A percentile compares a stretch with the other conserved stretches of the same genome.
Conservation (phyloP, 495 filamentous ascomycete species). For the Pseudevernia furfuracea region DNA sequence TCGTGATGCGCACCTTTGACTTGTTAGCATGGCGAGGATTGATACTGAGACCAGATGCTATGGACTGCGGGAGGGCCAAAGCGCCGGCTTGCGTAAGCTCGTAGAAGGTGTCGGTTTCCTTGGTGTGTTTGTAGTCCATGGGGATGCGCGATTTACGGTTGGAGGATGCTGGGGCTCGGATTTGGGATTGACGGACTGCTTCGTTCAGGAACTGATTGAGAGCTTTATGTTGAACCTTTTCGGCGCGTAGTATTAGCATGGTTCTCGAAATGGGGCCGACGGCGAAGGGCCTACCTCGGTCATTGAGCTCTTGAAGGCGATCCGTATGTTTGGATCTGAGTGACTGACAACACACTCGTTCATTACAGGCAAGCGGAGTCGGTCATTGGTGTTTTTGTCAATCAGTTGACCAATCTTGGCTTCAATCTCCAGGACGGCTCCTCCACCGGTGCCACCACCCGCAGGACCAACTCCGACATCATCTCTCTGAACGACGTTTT, state of each 20-base stretch:
- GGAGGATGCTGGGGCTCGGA: slow-evolving; percentile 37
- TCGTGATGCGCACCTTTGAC: slow-evolving; percentile 67
- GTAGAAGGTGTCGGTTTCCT: slow-evolving; percentile 74
- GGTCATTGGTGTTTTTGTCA: slow-evolving; percentile 58
- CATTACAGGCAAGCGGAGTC: slow-evolving; percentile 54
- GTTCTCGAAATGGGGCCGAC: slow-evolving; percentile 11
- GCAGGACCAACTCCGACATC: slow-evolving; percentile 42
- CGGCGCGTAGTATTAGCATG: slow-evolving; percentile 15
- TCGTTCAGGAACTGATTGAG: slow-evolving; percentile 78
- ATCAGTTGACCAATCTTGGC: slow-evolving; percentile 80
- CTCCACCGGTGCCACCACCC: slow-evolving; percentile 48
- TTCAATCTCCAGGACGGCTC: slow-evolving; percentile 80
- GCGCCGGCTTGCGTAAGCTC: slow-evolving; percentile 55
- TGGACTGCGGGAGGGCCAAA: slow-evolving; percentile 44
- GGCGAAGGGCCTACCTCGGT: slow-evolving; percentile 54
- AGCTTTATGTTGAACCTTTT: slow-evolving; percentile 62
- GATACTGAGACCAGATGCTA: slow-evolving; percentile 48
- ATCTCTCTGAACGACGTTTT: slow-evolving; percentile 53
- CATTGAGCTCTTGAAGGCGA: slow-evolving; percentile 74
- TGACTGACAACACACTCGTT: slow-evolving; percentile 60
- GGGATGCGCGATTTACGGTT: slow-evolving; percentile 48
- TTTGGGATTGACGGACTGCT: slow-evolving; percentile 48
- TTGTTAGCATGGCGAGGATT: slow-evolving; percentile 46
- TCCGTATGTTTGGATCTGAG: slow-evolving; percentile 39
- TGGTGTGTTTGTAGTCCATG: slow-evolving; percentile 71